Percentiles rank a stretch among this genome's conserved stretches.
Conservation (phyloP, 176 grass and related monocot genomes). For the Secale cereale region DNA sequence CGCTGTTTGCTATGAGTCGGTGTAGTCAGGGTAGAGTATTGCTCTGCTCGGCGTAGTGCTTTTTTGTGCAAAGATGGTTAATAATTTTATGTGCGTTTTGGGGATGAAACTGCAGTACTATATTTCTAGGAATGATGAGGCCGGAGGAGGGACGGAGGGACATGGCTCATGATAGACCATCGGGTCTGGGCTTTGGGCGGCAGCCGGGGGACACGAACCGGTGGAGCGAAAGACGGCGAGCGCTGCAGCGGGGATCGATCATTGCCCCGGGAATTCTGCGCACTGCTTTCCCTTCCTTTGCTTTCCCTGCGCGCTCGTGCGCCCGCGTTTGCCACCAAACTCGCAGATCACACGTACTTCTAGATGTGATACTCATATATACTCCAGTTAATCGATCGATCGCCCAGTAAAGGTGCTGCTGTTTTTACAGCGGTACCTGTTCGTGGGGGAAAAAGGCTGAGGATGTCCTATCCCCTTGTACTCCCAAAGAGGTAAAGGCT, state of each 20-base stretch:
- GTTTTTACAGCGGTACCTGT: not conserved
- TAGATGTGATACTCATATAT: not conserved
- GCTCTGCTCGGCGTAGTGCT: no score
- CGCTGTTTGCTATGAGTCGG: not conserved
- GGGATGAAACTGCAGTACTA: not conserved
- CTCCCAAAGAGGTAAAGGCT: not conserved
- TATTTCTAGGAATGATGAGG: not conserved
- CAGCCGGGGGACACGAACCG: not conserved
- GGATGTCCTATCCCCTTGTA: not conserved
- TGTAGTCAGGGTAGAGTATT: not conserved
- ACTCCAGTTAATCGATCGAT: not conserved
- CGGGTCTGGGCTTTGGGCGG: not conserved
- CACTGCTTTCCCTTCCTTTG: not conserved
- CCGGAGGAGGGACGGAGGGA: no score
- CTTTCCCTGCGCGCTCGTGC: slow-evolving; percentile 18
- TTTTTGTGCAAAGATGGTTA: not conserved
- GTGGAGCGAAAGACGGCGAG: not conserved
- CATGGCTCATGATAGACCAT: not conserved
- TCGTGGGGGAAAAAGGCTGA: not conserved
- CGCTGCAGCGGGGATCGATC: not conserved
- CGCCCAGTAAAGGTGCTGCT: not conserved
- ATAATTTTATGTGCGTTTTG: not conserved
- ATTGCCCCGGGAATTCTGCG: slow-evolving; percentile 5
- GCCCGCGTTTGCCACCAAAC: not conserved
- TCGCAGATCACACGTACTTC: slow-evolving; percentile 5